A percentile compares a stretch with the other conserved stretches of the same genome.
These are phyloP conservation scores for Schoenoplectus triqueter DNA, from an alignment of 202 grass and related monocot genomes.

Conservation along the genomic window DNA sequence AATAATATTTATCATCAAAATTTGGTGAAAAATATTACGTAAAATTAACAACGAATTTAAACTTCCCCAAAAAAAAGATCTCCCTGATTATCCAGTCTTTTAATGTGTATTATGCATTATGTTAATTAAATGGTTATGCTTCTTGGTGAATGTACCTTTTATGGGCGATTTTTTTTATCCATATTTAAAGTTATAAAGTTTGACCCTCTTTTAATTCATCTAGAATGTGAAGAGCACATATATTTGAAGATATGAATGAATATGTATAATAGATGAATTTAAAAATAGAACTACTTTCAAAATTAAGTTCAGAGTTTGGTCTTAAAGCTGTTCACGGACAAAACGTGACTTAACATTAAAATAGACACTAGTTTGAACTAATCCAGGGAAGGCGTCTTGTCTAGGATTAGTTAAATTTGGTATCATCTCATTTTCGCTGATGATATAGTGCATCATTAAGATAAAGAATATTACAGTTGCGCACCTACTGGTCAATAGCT, in stretches of 20 bases:
- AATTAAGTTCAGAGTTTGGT: neutral
- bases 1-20: too few relatives aligned
- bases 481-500: conserved; percentile 21
- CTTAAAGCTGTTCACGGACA: neutral
- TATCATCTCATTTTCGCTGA: conserved; percentile 32
- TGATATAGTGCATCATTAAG: conserved; percentile 5
- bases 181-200: too few relatives aligned
- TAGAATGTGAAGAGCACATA: neutral
- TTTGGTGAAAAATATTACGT: too few relatives aligned
- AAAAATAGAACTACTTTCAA: neutral
- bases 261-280: too few relatives aligned
- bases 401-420: conserved; percentile 13
- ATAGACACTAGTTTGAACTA: conserved; percentile 17
- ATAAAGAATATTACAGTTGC: conserved; percentile 20
- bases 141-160: too few relatives aligned
- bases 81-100: too few relatives aligned
- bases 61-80: too few relatives aligned
- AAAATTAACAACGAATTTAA: too few relatives aligned
- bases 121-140: too few relatives aligned
- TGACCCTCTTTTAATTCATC: too few relatives aligned
- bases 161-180: too few relatives aligned
- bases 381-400: neutral
- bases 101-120: too few relatives aligned
- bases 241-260: neutral
- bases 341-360: neutral